Base-by-base conservation (phyloP, 495 filamentous ascomycete species). In the Delitschia confertaspora region DNA sequence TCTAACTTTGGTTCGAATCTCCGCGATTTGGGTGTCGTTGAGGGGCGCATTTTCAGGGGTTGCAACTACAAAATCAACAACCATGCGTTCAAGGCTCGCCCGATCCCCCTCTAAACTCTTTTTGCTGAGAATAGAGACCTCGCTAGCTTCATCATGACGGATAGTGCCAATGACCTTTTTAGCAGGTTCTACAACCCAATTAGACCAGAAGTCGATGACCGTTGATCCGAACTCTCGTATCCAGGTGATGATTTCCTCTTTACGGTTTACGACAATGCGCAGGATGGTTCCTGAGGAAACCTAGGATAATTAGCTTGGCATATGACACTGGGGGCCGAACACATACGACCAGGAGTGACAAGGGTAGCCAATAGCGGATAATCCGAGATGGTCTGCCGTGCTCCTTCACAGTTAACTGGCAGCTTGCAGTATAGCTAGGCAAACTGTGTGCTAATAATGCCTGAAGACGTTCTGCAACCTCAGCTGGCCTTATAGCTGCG, bases 111-210 rank as follows among this genome's bases (percentile, higher is more conserved):
- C 75, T 17, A 98, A 69, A 51, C 85, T 93, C 49, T 84, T 80
- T 35, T 83, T 84, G 64, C 85, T 93, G 84, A 96, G 91, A 45
- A 98, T 81, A 14, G 88, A 87, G 42, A 98, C 88, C 58, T 95
- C 89, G 50, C 84, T 93, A 49, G 76, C 81, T 43, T 82, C 74
- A 55, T 94, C 85, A 55, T 95, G 91, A 9, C 88, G 76, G 55
- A 98, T 96, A 0, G 91, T 98, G 9, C 80, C 78, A 49, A 98
- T 73, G 10, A 98, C 70, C 61, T 88, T 87, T 47, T 74, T 75
- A 2, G 78, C 65, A 0, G 91, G 91, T 13, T 88, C 80, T 14
- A 98, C 65, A 11, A 98, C 83, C 91, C 91, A 98, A 60, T 98
- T 98, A 33, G 73, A 64, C 81, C 85, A 95, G 56, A 98, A 98